These are phyloP conservation scores for Malassezia japonica DNA, from an alignment of 1,284 basidiomycete species.

Conservation along the genomic window DNA sequence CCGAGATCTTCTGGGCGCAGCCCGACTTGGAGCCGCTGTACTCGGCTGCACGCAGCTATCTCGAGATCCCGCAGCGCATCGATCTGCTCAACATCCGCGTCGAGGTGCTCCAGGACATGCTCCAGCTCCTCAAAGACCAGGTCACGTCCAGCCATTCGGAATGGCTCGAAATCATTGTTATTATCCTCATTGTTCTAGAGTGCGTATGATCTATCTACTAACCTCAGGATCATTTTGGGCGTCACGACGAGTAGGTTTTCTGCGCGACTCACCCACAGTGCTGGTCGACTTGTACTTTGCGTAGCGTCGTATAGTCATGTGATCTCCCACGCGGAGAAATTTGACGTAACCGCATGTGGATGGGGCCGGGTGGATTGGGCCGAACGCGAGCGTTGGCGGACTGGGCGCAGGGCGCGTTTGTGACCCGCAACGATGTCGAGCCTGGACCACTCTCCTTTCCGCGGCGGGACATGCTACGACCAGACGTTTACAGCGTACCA, in stretches of 20 bases:
- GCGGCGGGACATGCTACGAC: neutral
- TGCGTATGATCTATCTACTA: slow-evolving; percentile 11
- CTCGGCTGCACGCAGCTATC: slow-evolving; percentile 71
- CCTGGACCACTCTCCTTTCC: neutral
- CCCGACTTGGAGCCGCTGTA: slow-evolving; percentile 88
- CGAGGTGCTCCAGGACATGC: slow-evolving; percentile 89
- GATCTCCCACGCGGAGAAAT: neutral
- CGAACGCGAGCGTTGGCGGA: no score
- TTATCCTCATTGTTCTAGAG: slow-evolving; percentile 78
- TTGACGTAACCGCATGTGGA: no score
- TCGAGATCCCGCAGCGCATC: slow-evolving; percentile 88
- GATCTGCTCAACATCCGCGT: slow-evolving; percentile 87
- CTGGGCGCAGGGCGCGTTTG: no score
- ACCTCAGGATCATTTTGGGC: slow-evolving; percentile 52
- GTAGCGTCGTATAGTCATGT: slow-evolving; percentile 14
- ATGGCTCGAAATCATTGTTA: slow-evolving; percentile 88
- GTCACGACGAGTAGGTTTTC: slow-evolving; percentile 32
- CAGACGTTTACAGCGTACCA: slow-evolving; percentile 10
- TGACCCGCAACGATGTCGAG: neutral
- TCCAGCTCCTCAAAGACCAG: slow-evolving; percentile 85
- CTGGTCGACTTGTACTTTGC: slow-evolving; percentile 45
- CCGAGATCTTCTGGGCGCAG: slow-evolving; percentile 76
- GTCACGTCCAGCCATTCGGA: slow-evolving; percentile 85
- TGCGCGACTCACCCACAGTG: slow-evolving; percentile 18
- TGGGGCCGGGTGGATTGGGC: no score